A percentile compares a stretch with the other conserved stretches of the same genome.
These are phyloP conservation scores for Lactuca sativa DNA, from an alignment of 129 eudicot species.

Conservation along the genomic window DNA sequence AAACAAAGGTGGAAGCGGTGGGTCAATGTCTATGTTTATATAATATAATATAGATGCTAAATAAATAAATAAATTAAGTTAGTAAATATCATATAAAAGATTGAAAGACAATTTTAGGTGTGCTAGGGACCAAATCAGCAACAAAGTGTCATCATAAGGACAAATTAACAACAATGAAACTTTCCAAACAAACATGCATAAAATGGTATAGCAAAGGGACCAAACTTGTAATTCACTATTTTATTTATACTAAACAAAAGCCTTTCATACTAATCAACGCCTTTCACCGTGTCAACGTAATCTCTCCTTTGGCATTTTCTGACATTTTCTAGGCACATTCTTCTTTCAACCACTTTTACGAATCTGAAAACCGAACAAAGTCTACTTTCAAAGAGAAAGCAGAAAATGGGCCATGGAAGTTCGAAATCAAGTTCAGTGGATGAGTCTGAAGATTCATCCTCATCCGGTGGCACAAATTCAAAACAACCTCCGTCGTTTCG, in stretches of 20 bases:
- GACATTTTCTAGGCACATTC: not conserved
- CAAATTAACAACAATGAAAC: not conserved
- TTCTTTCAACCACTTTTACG: not conserved
- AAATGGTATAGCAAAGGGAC: not conserved
- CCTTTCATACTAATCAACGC: not conserved
- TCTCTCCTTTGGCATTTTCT: not conserved
- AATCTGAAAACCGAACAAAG: not conserved
- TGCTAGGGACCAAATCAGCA: not conserved
- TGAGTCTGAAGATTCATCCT: constrained; percentile 25
- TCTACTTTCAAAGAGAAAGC: not conserved
- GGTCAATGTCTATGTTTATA: no score
- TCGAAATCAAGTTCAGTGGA: constrained; percentile 42
- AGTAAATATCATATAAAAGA: no score
- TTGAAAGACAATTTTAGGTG: not conserved
- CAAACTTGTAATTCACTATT: not conserved
- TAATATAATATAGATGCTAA: no score
- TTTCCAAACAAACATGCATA: not conserved
- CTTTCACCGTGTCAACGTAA: not conserved
- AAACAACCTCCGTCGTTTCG: constrained; percentile 32
- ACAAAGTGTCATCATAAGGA: not conserved
- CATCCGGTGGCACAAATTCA: constrained; percentile 17
- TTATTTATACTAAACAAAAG: no score
- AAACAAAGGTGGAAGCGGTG: no score
- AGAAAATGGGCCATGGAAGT: constrained; percentile 59
- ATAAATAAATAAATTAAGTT: not conserved